Evolutionary conservation across 202 grass and related monocot genomes (phyloP).

Genomic region (Cymbopogon flexuosus): DNA sequence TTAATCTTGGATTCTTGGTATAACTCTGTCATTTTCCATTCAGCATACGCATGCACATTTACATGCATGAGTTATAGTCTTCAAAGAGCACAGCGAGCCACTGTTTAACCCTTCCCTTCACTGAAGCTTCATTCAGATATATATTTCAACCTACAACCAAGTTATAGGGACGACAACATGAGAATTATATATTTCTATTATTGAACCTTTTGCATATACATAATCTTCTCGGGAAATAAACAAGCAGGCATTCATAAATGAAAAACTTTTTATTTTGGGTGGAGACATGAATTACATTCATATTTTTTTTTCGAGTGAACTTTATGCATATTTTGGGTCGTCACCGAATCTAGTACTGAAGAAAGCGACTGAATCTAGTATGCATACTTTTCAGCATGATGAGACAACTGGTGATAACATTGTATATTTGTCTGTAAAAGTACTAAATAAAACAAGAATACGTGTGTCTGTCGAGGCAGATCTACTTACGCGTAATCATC

Average conservation of each 20-base stretch:
- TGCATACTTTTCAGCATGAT: not conserved
- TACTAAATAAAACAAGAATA: not conserved
- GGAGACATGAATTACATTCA: not conserved
- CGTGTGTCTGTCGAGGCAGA: not conserved
- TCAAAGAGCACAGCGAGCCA: not conserved
- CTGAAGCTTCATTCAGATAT: not conserved
- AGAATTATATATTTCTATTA: not conserved
- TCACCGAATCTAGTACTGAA: not conserved
- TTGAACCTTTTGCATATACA: not conserved
- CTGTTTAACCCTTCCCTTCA: not conserved
- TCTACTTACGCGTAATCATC: not conserved
- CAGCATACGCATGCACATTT: not conserved
- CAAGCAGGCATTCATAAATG: not conserved
- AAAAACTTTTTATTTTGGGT: not conserved
- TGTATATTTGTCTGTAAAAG: not conserved
- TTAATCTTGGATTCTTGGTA: not conserved
- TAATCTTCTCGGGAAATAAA: not conserved
- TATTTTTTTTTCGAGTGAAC: not conserved
- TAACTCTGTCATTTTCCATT: not conserved
- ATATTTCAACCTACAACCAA: constrained; percentile 30
- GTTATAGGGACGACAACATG: not conserved
- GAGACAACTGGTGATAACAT: not conserved
- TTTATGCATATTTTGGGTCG: not conserved
- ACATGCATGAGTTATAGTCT: not conserved
- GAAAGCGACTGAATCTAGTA: not conserved